Base-by-base conservation (phyloP, 2,329 filamentous ascomycete genomes). In the Metarhizium rileyi region DNA sequence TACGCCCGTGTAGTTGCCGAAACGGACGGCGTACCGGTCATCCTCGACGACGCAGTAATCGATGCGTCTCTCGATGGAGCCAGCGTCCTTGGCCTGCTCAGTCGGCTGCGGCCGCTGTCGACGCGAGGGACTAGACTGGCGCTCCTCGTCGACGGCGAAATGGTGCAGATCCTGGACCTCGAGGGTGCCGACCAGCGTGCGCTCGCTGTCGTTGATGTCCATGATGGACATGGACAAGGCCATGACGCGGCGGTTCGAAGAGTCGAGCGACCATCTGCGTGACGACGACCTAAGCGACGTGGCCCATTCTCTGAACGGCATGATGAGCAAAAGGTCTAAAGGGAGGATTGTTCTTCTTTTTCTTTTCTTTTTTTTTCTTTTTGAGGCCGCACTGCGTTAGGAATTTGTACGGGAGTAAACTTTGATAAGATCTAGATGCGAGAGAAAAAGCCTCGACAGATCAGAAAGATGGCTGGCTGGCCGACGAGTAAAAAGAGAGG, bases 1-100 rank as follows among this genome's bases (percentile, higher is more conserved):
- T 16, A 56, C 44, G n/a, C 52, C 56, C 8, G 56, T 58, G 26
- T 58, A 58, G 41, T 58, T 57, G 42, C 55, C 56, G 18, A 51
- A 52, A 30, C 45, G 18, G 14, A 43, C 33, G n/a, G 46, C 36
- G 28, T 20, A 20, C 20, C 36, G 18, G 18, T 50, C 53, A n/a
- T 54, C 48, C 25, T 52, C 45, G 28, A 48, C 27, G 36, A 55
- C 53, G 25, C 30, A 52, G 38, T 53, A 48, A 27, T 55, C 53
- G 16, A 55, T 46, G 20, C 52, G 50, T 23, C 50, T 44, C 50
- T 55, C 48, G 40, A 55, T 55, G 7, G 38, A 44, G 30, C 40
- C 25, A 4, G 30, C 6, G 5, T 44, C 28, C 28, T 44, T 52
- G 4, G 27, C 5, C 14, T 20, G n/a, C 12, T 23, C 45, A 7